Evolutionary conservation across 164 flowering plant species (phyloP), one percentile per base, ranked within the genome.

Genomic region (Liquidambar formosana): DNA sequence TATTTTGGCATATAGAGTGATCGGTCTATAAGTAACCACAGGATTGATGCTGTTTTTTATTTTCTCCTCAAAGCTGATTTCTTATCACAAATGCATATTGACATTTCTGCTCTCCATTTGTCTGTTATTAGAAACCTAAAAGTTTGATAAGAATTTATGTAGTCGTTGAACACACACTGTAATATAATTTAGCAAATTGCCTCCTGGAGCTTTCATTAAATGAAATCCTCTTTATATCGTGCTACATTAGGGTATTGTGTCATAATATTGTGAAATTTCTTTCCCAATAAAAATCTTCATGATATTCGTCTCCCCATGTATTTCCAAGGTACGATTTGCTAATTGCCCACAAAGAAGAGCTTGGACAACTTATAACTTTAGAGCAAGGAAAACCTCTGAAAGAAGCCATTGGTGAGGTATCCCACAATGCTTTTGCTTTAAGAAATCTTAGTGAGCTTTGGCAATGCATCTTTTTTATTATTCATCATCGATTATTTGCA

Each of bases 341-440:
- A 64, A 85, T 90, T 64, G 72, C 86, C 51, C 89, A 96, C 77
- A 91, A 89, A 79, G 96, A 93, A 82, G 94, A 88, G 72, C 90
- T 96, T 70, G 99, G 88, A 57, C 89, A 89, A 71, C 94, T 96
- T 46, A 93, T 96, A 64, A 96, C 99, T n/a, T 79, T 96, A 63
- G 99, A 96, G 86, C 95, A 89, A 81, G 99, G 99, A 38, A 96
- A 96, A 75, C 99, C 99, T 71, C 76, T 96, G 41, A 90, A 89
- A 66, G 99, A 96, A 81, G 94, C 98, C 73, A 49, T 91, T 51
- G 96, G 94, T 23, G 99, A 96, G 98, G 99, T 95, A 88, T 69
- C 14, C 33, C 65, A 33, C 70, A 25, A 51, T 6, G 69, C 16
- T 27, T n/a, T 48, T 62, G 22, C 44, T 70, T 23, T 57, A 27